phyloP scores from a whole-genome alignment of 1,284 basidiomycete genomes.

The Naganishia sp. region DNA sequence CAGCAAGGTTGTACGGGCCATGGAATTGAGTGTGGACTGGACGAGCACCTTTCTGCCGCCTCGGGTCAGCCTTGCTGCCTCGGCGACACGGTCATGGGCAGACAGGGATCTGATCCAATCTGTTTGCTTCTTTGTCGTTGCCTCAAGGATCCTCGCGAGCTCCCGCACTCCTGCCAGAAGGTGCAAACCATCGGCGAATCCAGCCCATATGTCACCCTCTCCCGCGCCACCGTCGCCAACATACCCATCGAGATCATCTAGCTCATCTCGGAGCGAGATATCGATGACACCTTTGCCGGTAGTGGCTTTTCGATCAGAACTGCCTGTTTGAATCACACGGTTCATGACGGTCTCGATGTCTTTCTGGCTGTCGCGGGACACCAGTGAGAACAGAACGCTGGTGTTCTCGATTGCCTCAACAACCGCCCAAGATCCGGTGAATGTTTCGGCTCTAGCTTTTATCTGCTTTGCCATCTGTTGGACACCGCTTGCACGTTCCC shows the following conservation, averaged over 20 bases:
- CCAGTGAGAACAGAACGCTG: slow-evolving; percentile 7
- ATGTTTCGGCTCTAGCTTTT: slow-evolving; percentile 5
- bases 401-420: slow-evolving; percentile 15
- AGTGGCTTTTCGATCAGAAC: slow-evolving; percentile 21
- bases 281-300: slow-evolving; percentile 6
- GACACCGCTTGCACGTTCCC: slow-evolving; percentile 62
- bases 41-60: slow-evolving; percentile 23
- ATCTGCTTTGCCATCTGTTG: slow-evolving; percentile 9
- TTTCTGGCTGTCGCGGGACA: slow-evolving; percentile 6
- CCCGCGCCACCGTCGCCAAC: slow-evolving; percentile 28
- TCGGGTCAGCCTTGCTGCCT: not conserved
- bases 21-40: slow-evolving; percentile 20
- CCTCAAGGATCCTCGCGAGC: slow-evolving; percentile 1
- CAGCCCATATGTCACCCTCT: slow-evolving; percentile 21
- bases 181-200: slow-evolving; percentile 10
- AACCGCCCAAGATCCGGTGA: slow-evolving; percentile 17
- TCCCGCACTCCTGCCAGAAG: slow-evolving; percentile 15
- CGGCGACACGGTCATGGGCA: slow-evolving; percentile 55
- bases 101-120: slow-evolving; percentile 58
- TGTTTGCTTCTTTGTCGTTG: slow-evolving; percentile 36
- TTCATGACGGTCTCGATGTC: slow-evolving; percentile 13
- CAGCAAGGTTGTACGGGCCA: slow-evolving; percentile 14
- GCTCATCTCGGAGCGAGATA: slow-evolving; percentile 53
- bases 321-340: slow-evolving; percentile 10
- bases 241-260: slow-evolving; percentile 48